Percentiles rank a stretch among this genome's conserved stretches.
phyloP scores from a whole-genome alignment of 306 rosid genomes.

The Lathyrus aphaca region DNA sequence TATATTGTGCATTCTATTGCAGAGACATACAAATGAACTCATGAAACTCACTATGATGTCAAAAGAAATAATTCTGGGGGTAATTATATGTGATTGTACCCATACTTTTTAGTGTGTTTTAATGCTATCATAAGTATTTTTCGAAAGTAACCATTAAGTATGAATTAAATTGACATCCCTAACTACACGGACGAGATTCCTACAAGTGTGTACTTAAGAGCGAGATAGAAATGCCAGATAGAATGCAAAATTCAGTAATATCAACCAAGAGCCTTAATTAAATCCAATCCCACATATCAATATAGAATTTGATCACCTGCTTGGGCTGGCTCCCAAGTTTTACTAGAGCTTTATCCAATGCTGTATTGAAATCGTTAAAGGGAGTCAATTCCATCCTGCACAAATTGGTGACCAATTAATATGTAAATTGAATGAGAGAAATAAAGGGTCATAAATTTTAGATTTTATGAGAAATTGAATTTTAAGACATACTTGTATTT shows the following conservation, averaged over 20 bases:
- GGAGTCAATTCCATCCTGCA: constrained; percentile 88
- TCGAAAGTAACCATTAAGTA: too few species aligned
- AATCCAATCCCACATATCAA: constrained; percentile 10
- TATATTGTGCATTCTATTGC: too few species aligned
- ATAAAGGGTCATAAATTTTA: not conserved
- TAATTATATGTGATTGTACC: too few species aligned
- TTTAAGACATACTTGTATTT: constrained; percentile 68
- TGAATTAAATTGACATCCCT: too few species aligned
- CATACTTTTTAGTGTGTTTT: too few species aligned
- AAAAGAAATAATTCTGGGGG: too few species aligned
- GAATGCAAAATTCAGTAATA: constrained; percentile 9
- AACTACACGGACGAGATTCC: not conserved
- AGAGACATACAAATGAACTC: too few species aligned
- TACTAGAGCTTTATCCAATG: constrained; percentile 84
- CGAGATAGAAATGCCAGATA: constrained; percentile 17
- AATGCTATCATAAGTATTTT: too few species aligned
- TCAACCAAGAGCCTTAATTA: constrained; percentile 9
- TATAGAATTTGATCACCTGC: constrained; percentile 80
- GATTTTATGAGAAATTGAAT: not conserved
- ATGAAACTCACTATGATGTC: too few species aligned
- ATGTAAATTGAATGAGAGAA: constrained; percentile 22
- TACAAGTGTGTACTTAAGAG: not conserved
- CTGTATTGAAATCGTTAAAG: constrained; percentile 62
- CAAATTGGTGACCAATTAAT: constrained; percentile 6
- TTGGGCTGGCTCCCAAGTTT: constrained; percentile 94